phyloP scores from a whole-genome alignment of 306 rosid genomes.

The Glycine tomentella region DNA sequence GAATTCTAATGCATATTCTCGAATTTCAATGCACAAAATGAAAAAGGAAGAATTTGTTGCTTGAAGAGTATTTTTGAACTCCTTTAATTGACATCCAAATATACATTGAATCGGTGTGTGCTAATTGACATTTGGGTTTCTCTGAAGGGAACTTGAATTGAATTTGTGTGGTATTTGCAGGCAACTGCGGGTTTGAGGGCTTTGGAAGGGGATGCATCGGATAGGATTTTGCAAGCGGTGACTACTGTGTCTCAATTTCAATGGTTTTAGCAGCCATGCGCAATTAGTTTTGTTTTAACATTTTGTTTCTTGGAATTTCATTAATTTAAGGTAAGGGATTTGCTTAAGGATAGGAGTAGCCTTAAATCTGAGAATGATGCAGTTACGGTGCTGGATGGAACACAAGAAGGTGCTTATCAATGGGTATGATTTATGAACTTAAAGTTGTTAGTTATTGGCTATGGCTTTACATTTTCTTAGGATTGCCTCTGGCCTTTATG shows the following conservation, averaged over 20 bases:
- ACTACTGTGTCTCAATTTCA: slow-evolving; percentile 28
- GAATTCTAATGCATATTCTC: not conserved
- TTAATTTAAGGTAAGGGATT: slow-evolving; percentile 77
- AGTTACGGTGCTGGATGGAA: slow-evolving; percentile 92
- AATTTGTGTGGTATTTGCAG: slow-evolving; percentile 54
- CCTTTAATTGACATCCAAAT: not conserved
- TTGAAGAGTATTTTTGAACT: not conserved
- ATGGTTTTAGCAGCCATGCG: slow-evolving; percentile 20
- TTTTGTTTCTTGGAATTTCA: slow-evolving; percentile 10
- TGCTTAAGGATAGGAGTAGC: slow-evolving; percentile 67
- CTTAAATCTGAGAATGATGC: slow-evolving; percentile 64
- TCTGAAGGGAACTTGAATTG: slow-evolving; percentile 43
- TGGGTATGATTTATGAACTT: slow-evolving; percentile 74
- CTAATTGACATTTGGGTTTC: slow-evolving; percentile 36
- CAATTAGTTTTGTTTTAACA: not conserved
- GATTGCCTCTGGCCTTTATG: not conserved
- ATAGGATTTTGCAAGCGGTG: slow-evolving; percentile 92
- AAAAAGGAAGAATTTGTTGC: not conserved
- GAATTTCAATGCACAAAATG: not conserved
- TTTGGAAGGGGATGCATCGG: slow-evolving; percentile 79
- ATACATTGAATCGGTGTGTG: not conserved
- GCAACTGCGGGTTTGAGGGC: slow-evolving; percentile 98
- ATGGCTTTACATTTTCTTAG: slow-evolving; percentile 8
- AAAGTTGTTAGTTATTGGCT: not conserved
- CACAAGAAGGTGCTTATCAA: slow-evolving; percentile 93